Percentiles rank a stretch among this genome's conserved stretches.
Evolutionary conservation across 257 asterid genomes (phyloP).

Genomic region (Plectranthus barbatus): DNA sequence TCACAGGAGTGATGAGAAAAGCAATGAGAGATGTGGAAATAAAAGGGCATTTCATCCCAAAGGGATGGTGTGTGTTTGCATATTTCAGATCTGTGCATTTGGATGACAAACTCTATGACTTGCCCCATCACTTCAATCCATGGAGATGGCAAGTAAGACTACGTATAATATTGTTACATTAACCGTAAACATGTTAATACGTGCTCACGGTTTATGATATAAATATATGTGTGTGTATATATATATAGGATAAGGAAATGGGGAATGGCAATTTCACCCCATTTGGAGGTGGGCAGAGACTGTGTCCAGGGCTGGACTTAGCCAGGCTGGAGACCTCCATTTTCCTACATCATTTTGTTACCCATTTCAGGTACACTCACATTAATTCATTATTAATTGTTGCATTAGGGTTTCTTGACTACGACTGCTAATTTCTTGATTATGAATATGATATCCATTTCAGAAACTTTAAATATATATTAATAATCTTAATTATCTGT

Average conservation of each 20-base stretch:
- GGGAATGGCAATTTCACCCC: slow-evolving; percentile 60
- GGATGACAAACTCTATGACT: slow-evolving; percentile 53
- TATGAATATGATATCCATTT: too few relatives aligned
- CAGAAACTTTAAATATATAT: too few relatives aligned
- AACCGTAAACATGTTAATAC: too few relatives aligned
- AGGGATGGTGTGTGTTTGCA: slow-evolving; percentile 76
- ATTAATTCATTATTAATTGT: too few relatives aligned
- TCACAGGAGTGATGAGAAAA: slow-evolving; percentile 81
- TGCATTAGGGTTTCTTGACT: background rate
- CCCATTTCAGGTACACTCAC: slow-evolving; percentile 58
- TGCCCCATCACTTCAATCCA: slow-evolving; percentile 68
- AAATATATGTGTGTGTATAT: background rate
- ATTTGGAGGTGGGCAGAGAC: slow-evolving; percentile 92
- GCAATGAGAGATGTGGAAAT: slow-evolving; percentile 81
- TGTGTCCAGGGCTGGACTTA: slow-evolving; percentile 91
- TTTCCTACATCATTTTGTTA: slow-evolving; percentile 80
- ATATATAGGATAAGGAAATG: slow-evolving; percentile 37
- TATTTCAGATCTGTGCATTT: slow-evolving; percentile 86
- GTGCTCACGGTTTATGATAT: background rate
- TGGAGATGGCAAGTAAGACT: slow-evolving; percentile 95
- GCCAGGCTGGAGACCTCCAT: slow-evolving; percentile 94
- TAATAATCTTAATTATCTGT: too few relatives aligned
- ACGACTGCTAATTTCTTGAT: too few relatives aligned
- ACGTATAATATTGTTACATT: background rate
- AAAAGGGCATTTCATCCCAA: slow-evolving; percentile 68